Conservation (phyloP, 805 yeast species). For the Peterozyma xylosa region DNA sequence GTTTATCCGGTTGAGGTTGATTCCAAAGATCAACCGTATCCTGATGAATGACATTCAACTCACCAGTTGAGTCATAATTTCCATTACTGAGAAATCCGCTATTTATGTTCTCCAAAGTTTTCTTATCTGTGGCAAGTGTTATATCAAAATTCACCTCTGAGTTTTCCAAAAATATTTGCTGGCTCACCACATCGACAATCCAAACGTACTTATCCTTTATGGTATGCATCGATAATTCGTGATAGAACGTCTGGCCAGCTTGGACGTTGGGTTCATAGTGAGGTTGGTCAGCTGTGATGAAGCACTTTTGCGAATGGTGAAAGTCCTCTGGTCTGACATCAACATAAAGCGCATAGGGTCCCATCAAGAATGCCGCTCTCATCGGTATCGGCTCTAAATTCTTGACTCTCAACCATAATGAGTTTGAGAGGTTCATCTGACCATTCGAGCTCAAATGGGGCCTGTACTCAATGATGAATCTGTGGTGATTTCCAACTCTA, state of each 20-base stretch:
- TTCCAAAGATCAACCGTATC: constrained; percentile 75
- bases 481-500: constrained; percentile 52
- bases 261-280: constrained; percentile 61
- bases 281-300: constrained; percentile 75
- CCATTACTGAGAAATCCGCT: constrained; percentile 10
- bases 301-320: constrained; percentile 40
- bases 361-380: constrained; percentile 80
- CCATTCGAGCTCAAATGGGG: constrained; percentile 21
- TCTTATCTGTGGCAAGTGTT: constrained; percentile 39
- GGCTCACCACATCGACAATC: constrained; percentile 77
- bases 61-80: constrained; percentile 17
- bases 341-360: constrained; percentile 81
- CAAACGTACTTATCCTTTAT: constrained; percentile 55
- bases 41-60: constrained; percentile 40
- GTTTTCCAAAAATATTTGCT: constrained; percentile 62
- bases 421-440: constrained; percentile 4
- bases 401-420: constrained; percentile 50
- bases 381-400: constrained; percentile 67
- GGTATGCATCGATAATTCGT: constrained; percentile 59
- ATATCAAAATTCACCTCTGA: constrained; percentile 67
- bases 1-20: constrained; percentile 42
- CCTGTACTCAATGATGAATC: constrained; percentile 45
- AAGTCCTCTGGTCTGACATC: constrained; percentile 71
- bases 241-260: constrained; percentile 57
- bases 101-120: constrained; percentile 9